Evolutionary conservation across 2,329 filamentous ascomycete genomes (phyloP).

Genomic region (Pyrenophora graminea): DNA sequence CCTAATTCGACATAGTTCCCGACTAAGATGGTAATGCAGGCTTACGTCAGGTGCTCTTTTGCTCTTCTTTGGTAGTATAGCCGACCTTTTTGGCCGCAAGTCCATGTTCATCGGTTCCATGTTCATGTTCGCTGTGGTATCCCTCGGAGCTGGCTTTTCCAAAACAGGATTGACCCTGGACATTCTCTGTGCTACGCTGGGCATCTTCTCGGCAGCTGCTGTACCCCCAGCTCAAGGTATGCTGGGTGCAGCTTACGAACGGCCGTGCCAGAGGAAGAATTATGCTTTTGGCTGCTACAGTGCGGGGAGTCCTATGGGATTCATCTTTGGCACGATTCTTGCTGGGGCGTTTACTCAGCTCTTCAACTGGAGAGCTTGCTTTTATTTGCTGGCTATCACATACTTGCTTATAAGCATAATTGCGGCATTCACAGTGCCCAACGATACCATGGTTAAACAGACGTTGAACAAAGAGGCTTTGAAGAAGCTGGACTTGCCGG

Average conservation of each 20-base stretch:
- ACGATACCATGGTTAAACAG: conserved; percentile 54
- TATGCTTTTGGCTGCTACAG: conserved; percentile 66
- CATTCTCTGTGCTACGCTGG: conserved; percentile 66
- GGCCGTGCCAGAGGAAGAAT: conserved; percentile 66
- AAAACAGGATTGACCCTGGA: conserved; percentile 63
- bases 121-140: conserved; percentile 61
- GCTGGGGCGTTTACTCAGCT: conserved; percentile 65
- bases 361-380: conserved; percentile 67
- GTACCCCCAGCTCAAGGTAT: conserved; percentile 68
- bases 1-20: not conserved
- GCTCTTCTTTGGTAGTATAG: conserved; percentile 67
- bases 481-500: conserved; percentile 64
- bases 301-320: conserved; percentile 62
- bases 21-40: conserved; percentile 34
- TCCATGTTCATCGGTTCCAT: conserved; percentile 64
- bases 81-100: conserved; percentile 69
- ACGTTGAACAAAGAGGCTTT: conserved; percentile 54
- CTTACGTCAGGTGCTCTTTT: conserved; percentile 68
- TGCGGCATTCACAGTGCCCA: conserved; percentile 66
- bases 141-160: conserved; percentile 64
- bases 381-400: conserved; percentile 65
- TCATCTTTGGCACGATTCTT: conserved; percentile 62
- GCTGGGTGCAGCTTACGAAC: conserved; percentile 66
- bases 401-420: conserved; percentile 63
- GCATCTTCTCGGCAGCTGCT: conserved; percentile 66